Evolutionary conservation across 306 rosid species (phyloP), one percentile per base, ranked within the genome.

Genomic region (Oemleria cerasiformis): DNA sequence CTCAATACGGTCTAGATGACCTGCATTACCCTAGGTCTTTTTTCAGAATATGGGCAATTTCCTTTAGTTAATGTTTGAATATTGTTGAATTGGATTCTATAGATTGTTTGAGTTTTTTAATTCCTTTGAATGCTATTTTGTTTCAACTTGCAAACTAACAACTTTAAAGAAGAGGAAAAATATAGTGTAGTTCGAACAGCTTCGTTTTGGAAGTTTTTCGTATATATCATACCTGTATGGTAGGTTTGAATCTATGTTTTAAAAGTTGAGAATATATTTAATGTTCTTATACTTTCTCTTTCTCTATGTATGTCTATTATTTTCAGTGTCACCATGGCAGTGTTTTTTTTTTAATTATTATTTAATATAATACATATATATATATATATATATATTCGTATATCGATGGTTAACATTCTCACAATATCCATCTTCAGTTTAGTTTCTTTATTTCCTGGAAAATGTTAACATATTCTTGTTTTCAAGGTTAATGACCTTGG

Each of bases 1-100:
- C 65, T 51, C 34, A 41, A 73, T 34, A 43, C 51, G 17, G 14
- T 50, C 43, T 72, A n/a, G 38, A 60, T 72, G 48, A 9, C 40
- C 6, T 45, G 12, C 17, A 30, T 45, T 57, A 17, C 23, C 42
- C 54, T 63, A 3, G 64, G 42, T 38, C 20, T 53, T 19, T 64
- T 4, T 41, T 1, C n/a, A n/a, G 42, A 9, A 73, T 41, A 25
- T n/a, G 34, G 16, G 42, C 59, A 63, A 63, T 23, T 25, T 43
- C 36, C 36, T 30, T 30, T 30, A 30, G 36, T 30, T 30, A 30
- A 30, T 30, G 36, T 30, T 30, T 30, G 36, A 30, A 30, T 25
- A 13, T 6, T 23, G 8, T 38, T 6, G 5, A 12, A n/a, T 9
- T 11, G 58, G 13, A 53, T 53, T 30, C 36, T 30, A 30, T 30